These are phyloP conservation scores for Camellia sinensis DNA, from an alignment of 148 eudicot species.

Conservation along the genomic window DNA sequence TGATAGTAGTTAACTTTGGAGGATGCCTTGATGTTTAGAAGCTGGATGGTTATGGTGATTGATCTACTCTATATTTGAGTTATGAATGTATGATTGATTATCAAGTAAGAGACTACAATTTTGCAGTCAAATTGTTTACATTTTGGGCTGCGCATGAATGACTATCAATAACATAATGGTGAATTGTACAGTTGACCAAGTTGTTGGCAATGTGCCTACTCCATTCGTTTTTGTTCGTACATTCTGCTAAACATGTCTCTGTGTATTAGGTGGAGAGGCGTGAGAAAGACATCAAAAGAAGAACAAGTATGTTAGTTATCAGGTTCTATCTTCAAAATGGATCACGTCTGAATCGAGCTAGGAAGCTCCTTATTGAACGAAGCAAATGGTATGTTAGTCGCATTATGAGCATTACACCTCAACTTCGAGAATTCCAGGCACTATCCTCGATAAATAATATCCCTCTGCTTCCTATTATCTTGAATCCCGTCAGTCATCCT, in stretches of 20 bases:
- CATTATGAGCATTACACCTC: constrained; percentile 88
- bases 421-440: constrained; percentile 95
- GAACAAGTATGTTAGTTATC: constrained; percentile 61
- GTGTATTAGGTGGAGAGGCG: constrained; percentile 78
- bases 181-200: neutral
- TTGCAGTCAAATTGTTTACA: neutral
- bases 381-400: constrained; percentile 92
- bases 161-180: neutral
- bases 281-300: constrained; percentile 74
- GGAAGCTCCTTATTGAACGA: constrained; percentile 77
- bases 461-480: constrained; percentile 74
- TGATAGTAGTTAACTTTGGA: neutral
- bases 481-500: constrained; percentile 55
- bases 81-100: neutral
- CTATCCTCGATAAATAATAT: constrained; percentile 73
- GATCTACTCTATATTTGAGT: neutral
- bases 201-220: neutral
- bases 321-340: constrained; percentile 86
- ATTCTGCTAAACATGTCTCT: constrained; percentile 2
- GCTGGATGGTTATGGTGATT: neutral
- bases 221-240: neutral
- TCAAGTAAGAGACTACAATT: neutral
- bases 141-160: neutral
- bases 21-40: neutral
- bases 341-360: constrained; percentile 66